Percentiles rank a stretch among this genome's conserved stretches.
Conservation (phyloP, 176 grass and related monocot genomes). For the Oryza meyeriana region DNA sequence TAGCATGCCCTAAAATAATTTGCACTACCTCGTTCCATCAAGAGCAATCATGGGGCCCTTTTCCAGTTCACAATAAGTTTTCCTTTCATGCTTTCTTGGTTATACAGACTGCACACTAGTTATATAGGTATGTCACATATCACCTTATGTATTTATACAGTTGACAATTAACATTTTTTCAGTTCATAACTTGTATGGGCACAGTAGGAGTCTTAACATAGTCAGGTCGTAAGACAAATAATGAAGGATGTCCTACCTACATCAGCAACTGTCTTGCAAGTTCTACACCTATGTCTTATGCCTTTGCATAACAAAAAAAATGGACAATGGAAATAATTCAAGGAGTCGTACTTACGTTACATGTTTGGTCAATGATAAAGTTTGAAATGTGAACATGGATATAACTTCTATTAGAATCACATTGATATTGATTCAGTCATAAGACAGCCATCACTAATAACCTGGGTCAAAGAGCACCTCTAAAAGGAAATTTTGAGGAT, state of each 20-base stretch:
- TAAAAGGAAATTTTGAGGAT: conserved; percentile 1
- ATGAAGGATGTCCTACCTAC: conserved; percentile 4
- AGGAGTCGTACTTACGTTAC: not conserved
- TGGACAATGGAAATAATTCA: not conserved
- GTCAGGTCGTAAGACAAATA: not conserved
- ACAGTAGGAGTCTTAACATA: not conserved
- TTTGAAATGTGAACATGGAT: not conserved
- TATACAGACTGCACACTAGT: not conserved
- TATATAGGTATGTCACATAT: conserved; percentile 4
- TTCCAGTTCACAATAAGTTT: conserved; percentile 6
- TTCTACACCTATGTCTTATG: conserved; percentile 8
- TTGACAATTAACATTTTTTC: not conserved
- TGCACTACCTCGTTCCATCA: conserved; percentile 7
- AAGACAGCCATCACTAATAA: not conserved
- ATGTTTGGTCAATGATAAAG: conserved; percentile 3
- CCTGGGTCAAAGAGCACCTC: not conserved
- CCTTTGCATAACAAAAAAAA: conserved; percentile 10
- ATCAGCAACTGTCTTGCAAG: conserved; percentile 12
- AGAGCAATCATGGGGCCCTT: conserved; percentile 10
- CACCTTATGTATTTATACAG: not conserved
- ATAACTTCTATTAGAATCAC: not conserved
- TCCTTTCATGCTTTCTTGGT: not conserved
- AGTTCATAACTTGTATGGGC: not conserved
- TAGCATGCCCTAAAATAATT: not conserved
- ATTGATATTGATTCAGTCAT: conserved; percentile 7